These are phyloP conservation scores for Yamadazyma kanchanaburiensis DNA, from an alignment of 1,139 yeast genomes.

Conservation along the genomic window DNA sequence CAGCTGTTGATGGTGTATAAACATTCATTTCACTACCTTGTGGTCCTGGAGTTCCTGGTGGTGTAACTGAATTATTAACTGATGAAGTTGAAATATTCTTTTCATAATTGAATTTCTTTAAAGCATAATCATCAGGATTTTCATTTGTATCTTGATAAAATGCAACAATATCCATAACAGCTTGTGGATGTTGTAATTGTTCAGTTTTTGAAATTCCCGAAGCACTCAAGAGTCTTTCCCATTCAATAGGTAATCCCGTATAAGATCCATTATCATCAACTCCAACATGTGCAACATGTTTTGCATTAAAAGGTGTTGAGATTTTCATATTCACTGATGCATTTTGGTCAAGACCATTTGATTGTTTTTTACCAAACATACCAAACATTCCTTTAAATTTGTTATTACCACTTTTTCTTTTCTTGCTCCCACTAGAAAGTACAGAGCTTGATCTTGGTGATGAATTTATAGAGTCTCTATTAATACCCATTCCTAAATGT, in stretches of 20 bases:
- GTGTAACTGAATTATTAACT: slow-evolving; percentile 22
- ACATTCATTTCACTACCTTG: too few species aligned
- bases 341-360: slow-evolving; percentile 9
- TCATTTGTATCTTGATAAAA: slow-evolving; percentile 73
- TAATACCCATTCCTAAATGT: slow-evolving; percentile 23
- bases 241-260: slow-evolving; percentile 87
- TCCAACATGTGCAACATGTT: slow-evolving; percentile 92
- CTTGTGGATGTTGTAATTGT: slow-evolving; percentile 89
- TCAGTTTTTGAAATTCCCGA: slow-evolving; percentile 84
- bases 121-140: slow-evolving; percentile 66
- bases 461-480: slow-evolving; percentile 8
- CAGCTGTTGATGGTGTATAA: not conserved
- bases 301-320: slow-evolving; percentile 85
- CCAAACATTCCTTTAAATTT: slow-evolving; percentile 41
- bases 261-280: slow-evolving; percentile 85
- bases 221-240: slow-evolving; percentile 81
- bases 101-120: slow-evolving; percentile 62
- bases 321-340: slow-evolving; percentile 54
- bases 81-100: slow-evolving; percentile 20
- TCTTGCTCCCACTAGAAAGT: slow-evolving; percentile 15
- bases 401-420: slow-evolving; percentile 33
- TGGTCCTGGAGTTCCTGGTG: slow-evolving; percentile 24
- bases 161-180: slow-evolving; percentile 88
- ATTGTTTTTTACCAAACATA: slow-evolving; percentile 36
- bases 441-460: slow-evolving; percentile 11